These are phyloP conservation scores for Ustilago bromivora DNA, from an alignment of 1,284 basidiomycete species.

Conservation along the genomic window DNA sequence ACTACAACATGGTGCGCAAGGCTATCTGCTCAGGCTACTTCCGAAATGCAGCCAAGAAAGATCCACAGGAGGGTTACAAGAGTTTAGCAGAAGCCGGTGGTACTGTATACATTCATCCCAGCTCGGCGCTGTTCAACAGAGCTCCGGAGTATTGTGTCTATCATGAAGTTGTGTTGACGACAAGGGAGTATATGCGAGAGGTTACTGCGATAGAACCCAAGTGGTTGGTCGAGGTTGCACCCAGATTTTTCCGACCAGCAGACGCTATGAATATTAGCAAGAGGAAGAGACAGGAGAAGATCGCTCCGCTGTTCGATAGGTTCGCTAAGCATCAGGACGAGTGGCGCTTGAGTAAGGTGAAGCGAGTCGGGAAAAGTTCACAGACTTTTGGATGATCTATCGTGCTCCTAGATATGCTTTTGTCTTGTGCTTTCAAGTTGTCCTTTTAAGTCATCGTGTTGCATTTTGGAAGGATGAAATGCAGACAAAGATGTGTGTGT, in stretches of 20 bases:
- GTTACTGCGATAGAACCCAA: slow-evolving; percentile 97
- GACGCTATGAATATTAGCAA: slow-evolving; percentile 96
- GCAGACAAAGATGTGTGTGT: background rate
- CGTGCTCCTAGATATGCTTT: background rate
- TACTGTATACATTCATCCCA: slow-evolving; percentile 97
- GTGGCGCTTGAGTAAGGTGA: slow-evolving; percentile 55
- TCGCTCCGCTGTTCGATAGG: slow-evolving; percentile 81
- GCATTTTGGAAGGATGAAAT: background rate
- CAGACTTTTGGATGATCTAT: slow-evolving; percentile 47
- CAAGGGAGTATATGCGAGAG: slow-evolving; percentile 88
- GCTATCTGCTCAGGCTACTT: slow-evolving; percentile 89
- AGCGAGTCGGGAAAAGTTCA: slow-evolving; percentile 45
- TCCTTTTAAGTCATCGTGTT: background rate
- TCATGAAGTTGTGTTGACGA: slow-evolving; percentile 80
- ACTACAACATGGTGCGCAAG: slow-evolving; percentile 91
- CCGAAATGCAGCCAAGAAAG: slow-evolving; percentile 77
- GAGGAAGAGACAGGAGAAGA: slow-evolving; percentile 96
- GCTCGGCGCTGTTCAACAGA: slow-evolving; percentile 95
- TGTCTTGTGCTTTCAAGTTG: background rate
- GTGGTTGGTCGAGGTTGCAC: slow-evolving; percentile 98
- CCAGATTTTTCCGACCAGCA: slow-evolving; percentile 96
- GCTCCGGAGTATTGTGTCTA: slow-evolving; percentile 82
- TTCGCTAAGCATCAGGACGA: slow-evolving; percentile 59
- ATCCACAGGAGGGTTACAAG: slow-evolving; percentile 79
- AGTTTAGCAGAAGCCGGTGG: slow-evolving; percentile 86